These are phyloP conservation scores for Podaxis rugospora DNA, from an alignment of 768 basidiomycete species.

Conservation along the genomic window DNA sequence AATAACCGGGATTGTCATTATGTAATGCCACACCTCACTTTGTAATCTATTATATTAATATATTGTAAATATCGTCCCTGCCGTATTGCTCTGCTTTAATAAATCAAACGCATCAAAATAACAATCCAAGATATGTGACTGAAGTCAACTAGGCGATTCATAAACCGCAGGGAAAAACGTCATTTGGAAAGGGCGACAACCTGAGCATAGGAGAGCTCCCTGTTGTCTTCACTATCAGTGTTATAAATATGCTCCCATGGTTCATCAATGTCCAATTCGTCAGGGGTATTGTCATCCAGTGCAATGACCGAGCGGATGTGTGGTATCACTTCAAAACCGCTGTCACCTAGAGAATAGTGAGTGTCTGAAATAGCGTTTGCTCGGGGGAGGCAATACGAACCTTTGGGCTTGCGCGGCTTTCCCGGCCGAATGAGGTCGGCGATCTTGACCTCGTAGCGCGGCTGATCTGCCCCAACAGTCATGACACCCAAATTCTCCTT, in stretches of 20 bases:
- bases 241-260: constrained; percentile 14
- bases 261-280: constrained; percentile 9
- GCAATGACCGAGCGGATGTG: constrained; percentile 17
- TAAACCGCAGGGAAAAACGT: neutral
- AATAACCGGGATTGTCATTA: too few species aligned
- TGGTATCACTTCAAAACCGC: constrained; percentile 15
- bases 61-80: neutral
- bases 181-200: constrained; percentile 4
- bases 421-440: constrained; percentile 12
- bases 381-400: neutral
- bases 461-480: neutral
- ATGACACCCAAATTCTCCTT: constrained; percentile 4
- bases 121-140: neutral
- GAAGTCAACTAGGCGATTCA: neutral
- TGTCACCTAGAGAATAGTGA: constrained; percentile 2
- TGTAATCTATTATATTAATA: neutral
- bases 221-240: constrained; percentile 3
- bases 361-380: neutral
- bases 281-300: constrained; percentile 13
- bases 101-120: neutral
- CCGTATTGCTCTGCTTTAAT: too few species aligned
- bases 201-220: constrained; percentile 8
- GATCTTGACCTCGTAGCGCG: constrained; percentile 13
- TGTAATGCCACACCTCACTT: neutral
- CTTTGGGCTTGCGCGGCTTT: constrained; percentile 6